Evolutionary conservation across 1,284 basidiomycete species (phyloP).

Genomic region (Ganoderma sp.): DNA sequence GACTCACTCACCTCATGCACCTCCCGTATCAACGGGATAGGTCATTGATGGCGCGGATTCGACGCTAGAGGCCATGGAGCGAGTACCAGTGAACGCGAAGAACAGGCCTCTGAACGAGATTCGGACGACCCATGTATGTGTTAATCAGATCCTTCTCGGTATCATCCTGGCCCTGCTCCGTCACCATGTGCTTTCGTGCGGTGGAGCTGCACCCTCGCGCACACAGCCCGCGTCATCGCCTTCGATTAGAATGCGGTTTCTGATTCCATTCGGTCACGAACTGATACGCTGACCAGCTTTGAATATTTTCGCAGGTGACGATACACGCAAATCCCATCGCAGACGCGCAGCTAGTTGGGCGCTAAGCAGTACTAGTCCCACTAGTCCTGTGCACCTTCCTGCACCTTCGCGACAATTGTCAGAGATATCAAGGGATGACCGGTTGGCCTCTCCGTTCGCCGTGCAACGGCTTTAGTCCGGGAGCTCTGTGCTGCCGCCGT

Average conservation of each 20-base stretch:
- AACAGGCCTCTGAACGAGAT: slow-evolving; percentile 88
- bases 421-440: background rate
- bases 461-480: background rate
- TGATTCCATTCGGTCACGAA: background rate
- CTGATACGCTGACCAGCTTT: slow-evolving; percentile 16
- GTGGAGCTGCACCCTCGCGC: background rate
- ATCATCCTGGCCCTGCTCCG: background rate
- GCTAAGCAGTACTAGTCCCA: slow-evolving; percentile 22
- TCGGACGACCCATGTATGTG: slow-evolving; percentile 74
- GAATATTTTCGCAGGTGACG: slow-evolving; percentile 65
- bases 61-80: slow-evolving; percentile 89
- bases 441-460: background rate
- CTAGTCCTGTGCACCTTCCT: background rate
- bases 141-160: background rate
- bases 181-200: slow-evolving; percentile 3
- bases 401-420: background rate
- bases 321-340: slow-evolving; percentile 97
- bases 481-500: background rate
- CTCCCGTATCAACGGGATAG: slow-evolving; percentile 24
- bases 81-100: slow-evolving; percentile 88
- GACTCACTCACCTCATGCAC: background rate
- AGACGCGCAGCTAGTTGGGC: slow-evolving; percentile 58
- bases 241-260: background rate
- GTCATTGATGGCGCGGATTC: slow-evolving; percentile 95
- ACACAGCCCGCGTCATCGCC: background rate